Conservation (phyloP, 2,329 filamentous ascomycete species). For the Dactylellina drechsleri region DNA sequence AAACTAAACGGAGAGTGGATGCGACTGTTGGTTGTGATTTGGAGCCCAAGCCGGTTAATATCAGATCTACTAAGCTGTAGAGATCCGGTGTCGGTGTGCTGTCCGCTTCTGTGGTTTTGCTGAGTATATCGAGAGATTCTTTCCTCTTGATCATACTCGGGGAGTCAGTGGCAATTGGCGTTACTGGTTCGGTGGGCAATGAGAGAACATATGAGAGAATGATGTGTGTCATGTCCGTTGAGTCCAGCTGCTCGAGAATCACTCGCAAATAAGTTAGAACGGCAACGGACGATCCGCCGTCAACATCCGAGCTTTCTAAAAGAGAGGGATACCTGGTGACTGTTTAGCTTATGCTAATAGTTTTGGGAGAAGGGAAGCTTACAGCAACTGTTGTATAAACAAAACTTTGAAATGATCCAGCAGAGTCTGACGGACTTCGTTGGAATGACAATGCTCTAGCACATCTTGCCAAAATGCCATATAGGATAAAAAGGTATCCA, state of each 20-base stretch:
- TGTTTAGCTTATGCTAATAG: conserved; percentile 34
- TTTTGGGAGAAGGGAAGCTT: conserved; percentile 61
- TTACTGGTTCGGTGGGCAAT: conserved; percentile 70
- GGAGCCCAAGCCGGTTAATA: conserved; percentile 84
- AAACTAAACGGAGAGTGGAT: conserved; percentile 86
- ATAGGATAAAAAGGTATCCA: conserved; percentile 93
- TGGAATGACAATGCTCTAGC: conserved; percentile 90
- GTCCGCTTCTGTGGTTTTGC: conserved; percentile 78
- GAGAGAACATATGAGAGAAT: conserved; percentile 92
- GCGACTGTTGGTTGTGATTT: conserved; percentile 87
- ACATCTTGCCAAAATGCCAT: conserved; percentile 98
- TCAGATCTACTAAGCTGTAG: conserved; percentile 92
- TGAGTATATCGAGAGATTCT: conserved; percentile 88
- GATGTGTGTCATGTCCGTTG: conserved; percentile 92
- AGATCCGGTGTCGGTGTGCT: conserved; percentile 83
- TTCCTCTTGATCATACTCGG: conserved; percentile 77
- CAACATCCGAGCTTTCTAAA: conserved; percentile 94
- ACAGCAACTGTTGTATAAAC: conserved; percentile 93
- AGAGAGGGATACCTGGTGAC: conserved; percentile 83
- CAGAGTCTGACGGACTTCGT: conserved; percentile 89
- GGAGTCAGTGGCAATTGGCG: conserved; percentile 63
- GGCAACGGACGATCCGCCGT: conserved; percentile 94
- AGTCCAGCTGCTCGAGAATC: conserved; percentile 89
- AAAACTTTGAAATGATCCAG: conserved; percentile 97
- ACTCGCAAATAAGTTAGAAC: conserved; percentile 92